Base-by-base conservation (phyloP, 148 eudicot genomes). In the Spergularia marina region DNA sequence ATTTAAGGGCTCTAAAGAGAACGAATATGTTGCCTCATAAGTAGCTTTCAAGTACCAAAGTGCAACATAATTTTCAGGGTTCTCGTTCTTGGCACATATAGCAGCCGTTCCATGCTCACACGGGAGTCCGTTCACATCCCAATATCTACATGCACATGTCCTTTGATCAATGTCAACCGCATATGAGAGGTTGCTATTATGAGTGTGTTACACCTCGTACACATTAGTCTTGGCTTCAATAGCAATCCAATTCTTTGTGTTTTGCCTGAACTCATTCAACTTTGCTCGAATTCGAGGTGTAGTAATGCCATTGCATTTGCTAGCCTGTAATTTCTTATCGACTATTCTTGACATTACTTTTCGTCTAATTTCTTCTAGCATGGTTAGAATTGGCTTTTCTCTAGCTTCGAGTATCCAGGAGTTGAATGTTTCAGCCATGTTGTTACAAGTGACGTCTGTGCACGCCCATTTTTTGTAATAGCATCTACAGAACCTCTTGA, bases 181-280 rank as follows among this genome's bases (percentile, higher is more conserved):
- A n/a, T 72, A 72, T 56, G 74, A 15, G 10, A 72, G 8, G 5
- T 57, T 39, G 6, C 53, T 72, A 10, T 70, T 23, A 23, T 23
- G 25, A 71, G 21, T 18, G 59, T 71, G 74, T 56, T 71, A 52
- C 53, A 71, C 74, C 64, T 72, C 74, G n/a, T 56, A 72, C 17
- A 72, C 74, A 72, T 72, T 72, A 17, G 53, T 40, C 11, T 56
- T 57, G 59, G 53, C 63, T 12, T 72, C 74, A 10, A 72, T 72
- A 1, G 65, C 21, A 17, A 44, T 56, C 65, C 65, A 72, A 34
- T 72, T 72, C 13, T 5, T 18, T 2, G 64, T 72, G 7, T 64
- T 25, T 57, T 72, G 30, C 16, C 25, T 56, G 39, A 36, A 36
- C 16, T n/a, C 53, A 36, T 36, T 71, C 34, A 57, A n/a, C 15